phyloP scores from a whole-genome alignment of 371 early-diverging fungal species.

The Apophysomyces trapeziformis region DNA sequence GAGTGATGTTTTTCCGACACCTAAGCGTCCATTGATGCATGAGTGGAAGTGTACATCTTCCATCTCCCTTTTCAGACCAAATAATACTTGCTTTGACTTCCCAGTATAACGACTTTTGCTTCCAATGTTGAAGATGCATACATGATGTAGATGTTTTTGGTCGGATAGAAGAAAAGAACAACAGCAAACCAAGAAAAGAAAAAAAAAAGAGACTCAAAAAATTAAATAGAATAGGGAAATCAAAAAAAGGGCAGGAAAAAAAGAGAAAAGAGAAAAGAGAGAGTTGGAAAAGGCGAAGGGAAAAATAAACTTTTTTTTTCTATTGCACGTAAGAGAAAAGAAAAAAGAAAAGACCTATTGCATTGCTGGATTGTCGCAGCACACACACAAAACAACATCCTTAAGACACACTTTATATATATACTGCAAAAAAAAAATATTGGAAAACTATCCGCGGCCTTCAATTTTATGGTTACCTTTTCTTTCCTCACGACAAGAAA shows the following conservation, averaged over 20 bases:
- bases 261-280: not conserved
- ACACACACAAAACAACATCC: not conserved
- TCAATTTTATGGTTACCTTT: not conserved
- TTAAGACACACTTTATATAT: not conserved
- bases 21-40: slow-evolving; percentile 35
- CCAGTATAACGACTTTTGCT: slow-evolving; percentile 79
- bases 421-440: not conserved
- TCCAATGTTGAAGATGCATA: slow-evolving; percentile 58
- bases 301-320: slow-evolving; percentile 13
- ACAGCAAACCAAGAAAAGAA: not conserved
- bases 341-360: not conserved
- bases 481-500: slow-evolving; percentile 8
- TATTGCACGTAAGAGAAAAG: slow-evolving; percentile 5
- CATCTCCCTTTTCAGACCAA: not conserved
- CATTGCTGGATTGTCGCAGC: slow-evolving; percentile 12
- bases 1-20: slow-evolving; percentile 83
- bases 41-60: not conserved
- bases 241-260: slow-evolving; percentile 4
- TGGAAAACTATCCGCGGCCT: slow-evolving; percentile 6
- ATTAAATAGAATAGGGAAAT: not conserved
- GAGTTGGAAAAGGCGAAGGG: too few relatives aligned
- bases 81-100: slow-evolving; percentile 63
- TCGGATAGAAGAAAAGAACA: slow-evolving; percentile 6
- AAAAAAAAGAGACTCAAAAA: not conserved
- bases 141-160: slow-evolving; percentile 11